phyloP scores from a whole-genome alignment of 208 protist species.

The Sergeia podlipaevii region DNA sequence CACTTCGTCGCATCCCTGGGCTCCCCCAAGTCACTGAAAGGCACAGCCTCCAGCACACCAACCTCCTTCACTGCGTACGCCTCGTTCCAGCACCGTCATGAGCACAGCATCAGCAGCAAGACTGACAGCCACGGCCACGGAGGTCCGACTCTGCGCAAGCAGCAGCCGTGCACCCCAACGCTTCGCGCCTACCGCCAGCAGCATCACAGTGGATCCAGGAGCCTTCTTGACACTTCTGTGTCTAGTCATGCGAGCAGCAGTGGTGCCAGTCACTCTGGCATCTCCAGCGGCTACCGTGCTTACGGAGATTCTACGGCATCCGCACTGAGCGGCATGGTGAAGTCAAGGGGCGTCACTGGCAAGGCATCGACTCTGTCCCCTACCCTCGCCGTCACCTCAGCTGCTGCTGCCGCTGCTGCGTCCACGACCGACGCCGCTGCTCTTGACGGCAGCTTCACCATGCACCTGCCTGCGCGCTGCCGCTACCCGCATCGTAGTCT shows the following conservation, averaged over 20 bases:
- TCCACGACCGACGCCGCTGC: neutral
- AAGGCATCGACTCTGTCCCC: too few species aligned
- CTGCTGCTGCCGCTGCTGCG: slow-evolving; percentile 1
- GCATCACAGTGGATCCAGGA: slow-evolving; percentile 5
- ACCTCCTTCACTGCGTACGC: neutral
- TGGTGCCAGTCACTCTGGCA: slow-evolving; percentile 2
- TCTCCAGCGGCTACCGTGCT: neutral
- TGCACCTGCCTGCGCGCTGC: slow-evolving; percentile 71
- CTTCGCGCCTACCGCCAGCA: slow-evolving; percentile 2
- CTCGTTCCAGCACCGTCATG: slow-evolving; percentile 12
- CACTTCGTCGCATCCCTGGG: slow-evolving; percentile 58
- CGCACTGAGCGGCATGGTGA: neutral
- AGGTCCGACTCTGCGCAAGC: slow-evolving; percentile 14
- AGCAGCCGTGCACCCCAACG: slow-evolving; percentile 6
- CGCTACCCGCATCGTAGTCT: slow-evolving; percentile 68
- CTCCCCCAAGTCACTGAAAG: neutral
- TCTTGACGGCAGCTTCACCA: slow-evolving; percentile 25
- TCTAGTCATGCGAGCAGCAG: slow-evolving; percentile 38
- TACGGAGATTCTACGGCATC: neutral
- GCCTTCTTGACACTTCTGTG: slow-evolving; percentile 11
- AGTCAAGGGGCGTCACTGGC: too few species aligned
- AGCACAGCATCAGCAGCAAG: slow-evolving; percentile 8
- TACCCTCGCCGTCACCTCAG: neutral
- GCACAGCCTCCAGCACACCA: neutral
- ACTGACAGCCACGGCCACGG: slow-evolving; percentile 8